Evolutionary conservation across 2,329 filamentous ascomycete species (phyloP).

Genomic region (Rosellinia necatrix): DNA sequence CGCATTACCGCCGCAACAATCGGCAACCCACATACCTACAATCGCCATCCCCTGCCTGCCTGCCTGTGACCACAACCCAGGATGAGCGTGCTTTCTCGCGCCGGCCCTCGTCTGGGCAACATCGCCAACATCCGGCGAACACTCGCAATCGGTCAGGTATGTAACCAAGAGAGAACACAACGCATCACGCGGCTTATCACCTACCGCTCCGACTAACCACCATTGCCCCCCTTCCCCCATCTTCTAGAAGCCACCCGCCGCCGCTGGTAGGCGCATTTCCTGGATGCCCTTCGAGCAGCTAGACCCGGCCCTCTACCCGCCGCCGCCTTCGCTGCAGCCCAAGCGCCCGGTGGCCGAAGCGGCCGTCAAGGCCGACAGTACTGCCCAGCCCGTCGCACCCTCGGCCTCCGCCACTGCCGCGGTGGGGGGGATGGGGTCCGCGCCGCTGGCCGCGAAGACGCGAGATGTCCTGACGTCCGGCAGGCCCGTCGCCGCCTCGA

Average conservation of each 20-base stretch:
- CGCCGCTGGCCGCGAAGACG: background rate
- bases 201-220: slow-evolving; percentile 4
- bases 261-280: slow-evolving; percentile 24
- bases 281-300: slow-evolving; percentile 39
- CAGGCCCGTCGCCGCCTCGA: slow-evolving; percentile 8
- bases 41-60: background rate
- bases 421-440: background rate
- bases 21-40: too few relatives aligned
- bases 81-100: slow-evolving; percentile 24
- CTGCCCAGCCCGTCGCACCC: slow-evolving; percentile 6
- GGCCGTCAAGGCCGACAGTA: background rate
- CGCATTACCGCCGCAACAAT: background rate
- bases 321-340: slow-evolving; percentile 7
- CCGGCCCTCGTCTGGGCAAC: background rate
- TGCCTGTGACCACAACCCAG: background rate
- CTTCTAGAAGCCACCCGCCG: background rate
- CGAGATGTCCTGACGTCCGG: background rate
- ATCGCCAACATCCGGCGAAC: background rate
- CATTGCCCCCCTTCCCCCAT: slow-evolving; percentile 1
- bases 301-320: slow-evolving; percentile 32
- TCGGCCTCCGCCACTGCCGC: background rate
- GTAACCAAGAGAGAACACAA: background rate
- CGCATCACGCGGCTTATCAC: background rate
- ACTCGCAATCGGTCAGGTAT: slow-evolving; percentile 1
- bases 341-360: slow-evolving; percentile 17